These are phyloP conservation scores for Acorus gramineus DNA, from an alignment of 106 monocot species.

Conservation along the genomic window DNA sequence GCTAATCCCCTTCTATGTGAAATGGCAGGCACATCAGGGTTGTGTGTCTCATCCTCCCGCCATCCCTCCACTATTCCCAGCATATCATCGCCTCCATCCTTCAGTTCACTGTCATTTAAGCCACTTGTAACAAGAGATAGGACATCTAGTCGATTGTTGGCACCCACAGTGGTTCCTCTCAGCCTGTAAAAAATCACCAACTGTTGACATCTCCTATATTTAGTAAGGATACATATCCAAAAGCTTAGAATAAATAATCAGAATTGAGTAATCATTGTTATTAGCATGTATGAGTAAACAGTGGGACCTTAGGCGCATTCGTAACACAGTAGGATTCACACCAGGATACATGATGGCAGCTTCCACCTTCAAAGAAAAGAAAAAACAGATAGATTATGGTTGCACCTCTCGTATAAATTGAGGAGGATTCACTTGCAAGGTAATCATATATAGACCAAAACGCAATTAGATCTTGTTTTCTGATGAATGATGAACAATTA, in stretches of 20 bases:
- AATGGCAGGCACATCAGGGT: constrained; percentile 86
- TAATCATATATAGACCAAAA: no score
- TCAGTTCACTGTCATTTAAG: constrained; percentile 50
- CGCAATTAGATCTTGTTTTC: no score
- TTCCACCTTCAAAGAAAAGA: constrained; percentile 38
- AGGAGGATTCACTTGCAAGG: neutral
- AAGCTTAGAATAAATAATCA: neutral
- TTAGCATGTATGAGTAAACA: neutral
- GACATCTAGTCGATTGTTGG: constrained; percentile 82
- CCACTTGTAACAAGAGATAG: constrained; percentile 75
- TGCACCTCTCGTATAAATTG: neutral
- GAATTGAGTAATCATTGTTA: no score
- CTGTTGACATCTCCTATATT: neutral
- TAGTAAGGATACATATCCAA: neutral
- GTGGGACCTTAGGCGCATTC: constrained; percentile 67
- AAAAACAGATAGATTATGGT: no score
- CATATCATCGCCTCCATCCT: constrained; percentile 31
- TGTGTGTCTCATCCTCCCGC: constrained; percentile 80
- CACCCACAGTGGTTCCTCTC: constrained; percentile 65
- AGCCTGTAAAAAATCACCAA: constrained; percentile 33
- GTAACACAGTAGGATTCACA: constrained; percentile 48
- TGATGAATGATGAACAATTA: no score
- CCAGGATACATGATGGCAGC: constrained; percentile 67
- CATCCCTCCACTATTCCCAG: constrained; percentile 52
- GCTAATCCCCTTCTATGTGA: constrained; percentile 79